Percentiles rank a stretch among this genome's conserved stretches.
These are phyloP conservation scores for Testicularia cyperi DNA, from an alignment of 1,284 basidiomycete species.

Conservation along the genomic window DNA sequence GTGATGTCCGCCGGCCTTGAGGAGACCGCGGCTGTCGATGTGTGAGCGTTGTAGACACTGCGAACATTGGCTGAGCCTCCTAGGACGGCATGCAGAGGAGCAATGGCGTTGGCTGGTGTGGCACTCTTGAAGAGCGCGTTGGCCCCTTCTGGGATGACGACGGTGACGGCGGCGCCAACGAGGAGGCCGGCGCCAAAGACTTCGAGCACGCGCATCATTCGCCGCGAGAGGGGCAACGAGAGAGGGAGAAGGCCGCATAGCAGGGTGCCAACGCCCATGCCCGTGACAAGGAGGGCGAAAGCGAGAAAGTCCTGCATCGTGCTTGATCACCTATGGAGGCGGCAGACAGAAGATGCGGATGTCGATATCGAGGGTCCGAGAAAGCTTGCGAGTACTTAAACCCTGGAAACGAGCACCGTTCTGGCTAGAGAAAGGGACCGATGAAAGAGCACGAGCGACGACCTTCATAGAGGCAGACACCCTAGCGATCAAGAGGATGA, in stretches of 20 bases:
- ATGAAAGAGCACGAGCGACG: too few species aligned
- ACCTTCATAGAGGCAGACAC: too few species aligned
- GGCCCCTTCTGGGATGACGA: constrained; percentile 56
- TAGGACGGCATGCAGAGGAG: too few species aligned
- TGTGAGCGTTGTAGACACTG: constrained; percentile 5
- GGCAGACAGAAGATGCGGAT: too few species aligned
- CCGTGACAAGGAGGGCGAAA: constrained; percentile 19
- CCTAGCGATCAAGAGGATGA: too few species aligned
- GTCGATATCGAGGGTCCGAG: too few species aligned
- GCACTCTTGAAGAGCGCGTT: constrained; percentile 36
- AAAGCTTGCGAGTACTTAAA: too few species aligned
- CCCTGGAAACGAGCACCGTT: too few species aligned
- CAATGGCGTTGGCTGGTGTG: too few species aligned
- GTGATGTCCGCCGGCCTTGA: not conserved
- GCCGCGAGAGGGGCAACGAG: constrained; percentile 42
- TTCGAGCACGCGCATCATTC: constrained; percentile 49
- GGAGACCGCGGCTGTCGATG: constrained; percentile 1
- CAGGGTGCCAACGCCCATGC: constrained; percentile 53
- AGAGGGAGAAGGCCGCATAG: constrained; percentile 49
- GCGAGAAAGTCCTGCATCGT: constrained; percentile 29
- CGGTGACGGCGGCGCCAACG: constrained; percentile 54
- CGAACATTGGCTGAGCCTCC: too few species aligned
- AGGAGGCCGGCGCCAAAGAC: constrained; percentile 55
- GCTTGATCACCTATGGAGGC: too few species aligned
- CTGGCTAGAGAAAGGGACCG: too few species aligned